Base-by-base conservation (phyloP, 73 alveolate species). In the Uronychia setigera region DNA sequence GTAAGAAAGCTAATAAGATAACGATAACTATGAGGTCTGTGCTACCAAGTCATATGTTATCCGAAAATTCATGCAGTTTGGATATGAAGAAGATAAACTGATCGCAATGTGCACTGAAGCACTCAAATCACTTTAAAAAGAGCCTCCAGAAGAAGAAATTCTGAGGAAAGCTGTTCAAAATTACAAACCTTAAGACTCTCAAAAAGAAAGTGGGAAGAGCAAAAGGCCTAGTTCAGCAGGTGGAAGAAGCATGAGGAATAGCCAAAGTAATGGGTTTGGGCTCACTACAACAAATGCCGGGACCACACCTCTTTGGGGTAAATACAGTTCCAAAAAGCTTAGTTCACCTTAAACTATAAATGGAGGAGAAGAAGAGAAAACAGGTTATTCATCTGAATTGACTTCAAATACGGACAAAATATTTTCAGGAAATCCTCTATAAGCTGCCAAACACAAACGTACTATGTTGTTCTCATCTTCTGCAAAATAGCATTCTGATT, bases 401-500 rank as follows among this genome's bases (percentile, higher is more conserved):
- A 76, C 81, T 31, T 76, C 28, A 30, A 76, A 76, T 32, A 76
- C 81, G 9, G 81, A 76, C 27, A 29, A 76, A 26, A 32, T 32
- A 76, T 76, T 76, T 32, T 76, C 81, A 28, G 81, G 81, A 5
- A 32, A 28, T 9, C 81, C 81, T 13, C 28, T 76, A 1, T 5
- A 32, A 31, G 81, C 81, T 28, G 81, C 81, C 31, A 76, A 76
- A 30, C 81, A 76, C 81, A 76, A 76, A 26, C 5, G 67, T 5
- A 46, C 67, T 11, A 46, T 46, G 67, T 19, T 46, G 5, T 46
- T 46, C 67, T 5, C 67, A 46, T 46, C 5, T 11, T 46, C 67
- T 46, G 30, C 79, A 1, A 1, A 26, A 13, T 30, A 67, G 32
- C 14, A 5, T 67, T 14, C 32, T 67, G 32, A 9, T 25, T 67